These are phyloP conservation scores for Myxozyma udenii DNA, from an alignment of 805 yeast genomes.

Conservation along the genomic window DNA sequence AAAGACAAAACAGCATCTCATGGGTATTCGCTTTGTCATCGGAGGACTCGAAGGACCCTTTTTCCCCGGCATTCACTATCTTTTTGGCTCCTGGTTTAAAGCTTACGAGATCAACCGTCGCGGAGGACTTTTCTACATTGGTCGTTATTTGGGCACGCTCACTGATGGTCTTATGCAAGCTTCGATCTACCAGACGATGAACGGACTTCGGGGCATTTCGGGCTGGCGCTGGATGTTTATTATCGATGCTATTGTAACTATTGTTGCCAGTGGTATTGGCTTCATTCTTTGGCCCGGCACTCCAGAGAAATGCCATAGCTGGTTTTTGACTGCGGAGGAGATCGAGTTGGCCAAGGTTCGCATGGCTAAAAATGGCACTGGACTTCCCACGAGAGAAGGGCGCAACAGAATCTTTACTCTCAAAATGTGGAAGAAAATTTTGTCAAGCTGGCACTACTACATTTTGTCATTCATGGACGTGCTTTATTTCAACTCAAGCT, in stretches of 20 bases:
- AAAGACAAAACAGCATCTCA: conserved; percentile 49
- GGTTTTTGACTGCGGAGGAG: conserved; percentile 56
- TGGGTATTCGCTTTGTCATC: conserved; percentile 62
- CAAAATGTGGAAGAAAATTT: conserved; percentile 46
- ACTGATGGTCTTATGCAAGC: conserved; percentile 64
- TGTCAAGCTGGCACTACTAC: conserved; percentile 49
- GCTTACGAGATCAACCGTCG: conserved; percentile 58
- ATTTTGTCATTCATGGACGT: conserved; percentile 41
- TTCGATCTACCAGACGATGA: conserved; percentile 47
- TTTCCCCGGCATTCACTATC: conserved; percentile 48
- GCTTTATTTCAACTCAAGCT: conserved; percentile 21
- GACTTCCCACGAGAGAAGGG: conserved; percentile 7
- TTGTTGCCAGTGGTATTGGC: conserved; percentile 57
- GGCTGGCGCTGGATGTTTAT: conserved; percentile 78
- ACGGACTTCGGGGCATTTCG: conserved; percentile 52
- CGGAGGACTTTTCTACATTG: conserved; percentile 59
- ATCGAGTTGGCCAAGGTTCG: conserved; percentile 51
- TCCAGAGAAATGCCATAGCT: conserved; percentile 54
- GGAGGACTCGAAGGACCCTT: conserved; percentile 69
- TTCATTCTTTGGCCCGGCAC: conserved; percentile 62
- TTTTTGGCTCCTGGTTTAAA: conserved; percentile 57
- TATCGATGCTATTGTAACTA: conserved; percentile 58
- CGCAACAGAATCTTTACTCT: conserved; percentile 28
- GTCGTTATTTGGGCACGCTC: conserved; percentile 60
- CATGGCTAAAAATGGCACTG: conserved; percentile 40